Base-by-base conservation (phyloP, 352 stramenopile genomes). In the Aphanomyces cochlioides region DNA sequence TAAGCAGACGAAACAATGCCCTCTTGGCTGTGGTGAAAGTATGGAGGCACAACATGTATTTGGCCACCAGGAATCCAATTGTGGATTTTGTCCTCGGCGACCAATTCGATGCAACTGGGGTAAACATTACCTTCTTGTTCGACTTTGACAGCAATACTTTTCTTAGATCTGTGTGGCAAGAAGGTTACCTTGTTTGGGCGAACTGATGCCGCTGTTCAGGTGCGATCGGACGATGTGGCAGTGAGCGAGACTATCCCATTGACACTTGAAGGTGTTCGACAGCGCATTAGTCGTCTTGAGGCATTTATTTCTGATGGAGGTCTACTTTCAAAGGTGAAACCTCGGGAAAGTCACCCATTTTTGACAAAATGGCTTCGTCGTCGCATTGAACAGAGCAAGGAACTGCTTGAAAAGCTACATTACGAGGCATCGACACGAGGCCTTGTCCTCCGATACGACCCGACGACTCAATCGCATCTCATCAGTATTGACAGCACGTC, bases 131-230 rank as follows among this genome's bases (percentile, higher is more conserved):
- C 1, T 17, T n/a, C 21, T n/a, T n/a, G 13, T 60, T 66, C 8
- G 1, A 17, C 12, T 12, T 15, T 38, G 34, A 5, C 43, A 13
- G 21, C 39, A 13, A 47, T 39, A 47, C 12, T 21, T 57, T 17
- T 13, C 3, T 41, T 69, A 69, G 63, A 69, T n/a, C 56, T 92
- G 12, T 92, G 85, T 56, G 85, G 83, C 3, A 92, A 89, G 61
- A 79, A 72, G 13, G 77, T 93, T 39, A 66, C 68, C 15, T 67
- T 93, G 2, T 80, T 79, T 45, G 83, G 63, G 5, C 17, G 39
- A 5, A 10, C 8, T 19, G 47, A 43, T 15, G 12, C 41, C 15
- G 36, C 45, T 6, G 5, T 19, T 17, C 7, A 21, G 39, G 2
- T 13, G 19, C 41, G 63, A 7, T 69, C 63, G 3, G 63, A 69